Evolutionary conservation across 2,329 filamentous ascomycete species (phyloP), one percentile per base, ranked within the genome.

Genomic region (Aspergillus felis): DNA sequence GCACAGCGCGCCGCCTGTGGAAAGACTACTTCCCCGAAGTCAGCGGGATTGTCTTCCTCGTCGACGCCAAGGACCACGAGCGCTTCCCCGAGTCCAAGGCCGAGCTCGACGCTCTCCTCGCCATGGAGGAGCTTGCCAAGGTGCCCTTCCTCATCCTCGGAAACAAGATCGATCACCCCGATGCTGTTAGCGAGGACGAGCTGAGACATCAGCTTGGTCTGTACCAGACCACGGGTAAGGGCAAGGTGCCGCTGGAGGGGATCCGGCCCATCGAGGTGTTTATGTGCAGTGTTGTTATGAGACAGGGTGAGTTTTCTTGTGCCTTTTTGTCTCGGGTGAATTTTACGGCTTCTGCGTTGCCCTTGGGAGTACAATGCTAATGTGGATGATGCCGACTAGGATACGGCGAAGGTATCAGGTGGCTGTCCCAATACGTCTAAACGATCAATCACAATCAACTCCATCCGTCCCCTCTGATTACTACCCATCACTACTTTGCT

Each of bases 141-240:
- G 94, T 96, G 8, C 94, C 94, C 55, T 97, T 97, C 77, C 86
- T 97, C 61, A 87, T 99, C 68, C 86, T 99, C 63, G 94, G 94
- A 68, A 99, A 99, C 87, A 99, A 99, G 87, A 99, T 99, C 76
- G 94, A 99, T 77, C 92, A 97, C 81, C 92, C 92, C 54, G 90
- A 95, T 67, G 94, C 94, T 62, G 88, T 97, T 55, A 93, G 89
- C 64, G 94, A 99, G 83, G 93, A 97, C 70, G 91, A 97, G 81
- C 84, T 97, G 72, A 86, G 94, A 76, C 88, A 93, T 74, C 89
- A 92, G 76, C 83, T 99, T 58, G 94, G 94, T 62, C 79, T 99
- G 71, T 97, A 95, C 80, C 93, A 97, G 79, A 96, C 92, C 56
- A 96, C 91, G 60, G 92, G 92, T 70, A 96, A 97, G 85, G 92